Evolutionary conservation across 805 yeast species (phyloP), one percentile per base, ranked within the genome.

Genomic region (Saturnispora zaruensis): DNA sequence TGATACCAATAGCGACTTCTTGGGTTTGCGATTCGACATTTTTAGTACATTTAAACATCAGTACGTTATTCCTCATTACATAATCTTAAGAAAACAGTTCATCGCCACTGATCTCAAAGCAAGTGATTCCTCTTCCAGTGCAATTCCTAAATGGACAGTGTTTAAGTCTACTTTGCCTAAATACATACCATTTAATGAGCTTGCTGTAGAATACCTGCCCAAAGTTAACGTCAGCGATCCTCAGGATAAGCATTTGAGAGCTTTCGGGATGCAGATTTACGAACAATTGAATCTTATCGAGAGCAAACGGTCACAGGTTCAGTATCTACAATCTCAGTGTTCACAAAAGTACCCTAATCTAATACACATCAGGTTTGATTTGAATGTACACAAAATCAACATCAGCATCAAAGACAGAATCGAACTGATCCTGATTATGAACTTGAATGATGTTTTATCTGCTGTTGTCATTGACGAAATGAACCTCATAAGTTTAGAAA

Each of bases 11-110:
- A 69, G 65, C 8, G 59, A 62, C 9, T 59, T 69, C 33, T 52
- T 78, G 28, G 83, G 83, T 0, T 53, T 78, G 6, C 60, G 83
- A n/a, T 76, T 76, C 55, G 83, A 78, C 51, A 56, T 69, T 2
- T 70, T 66, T 53, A 65, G 65, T 43, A 26, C 41, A 2, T 59
- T 66, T 2, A 53, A 56, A 14, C 32, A 50, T 2, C 61, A 62
- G 34, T 78, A 62, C 55, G 40, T 59, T 4, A 57, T 61, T 1
- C 78, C 81, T 2, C 80, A 76, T 55, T 78, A 78, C 57, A 67
- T 73, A 14, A 77, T 78, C 3, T 61, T 78, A 41, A 55, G 58
- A 20, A 59, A 51, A 41, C 44, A 46, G 2, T 24, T 30, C 3
- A 5, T 14, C n/a, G 26, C 16, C 5, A n/a, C 34, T 8, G 44